phyloP scores from a whole-genome alignment of 2,329 filamentous ascomycete genomes.

The Xylariaceae sp. region DNA sequence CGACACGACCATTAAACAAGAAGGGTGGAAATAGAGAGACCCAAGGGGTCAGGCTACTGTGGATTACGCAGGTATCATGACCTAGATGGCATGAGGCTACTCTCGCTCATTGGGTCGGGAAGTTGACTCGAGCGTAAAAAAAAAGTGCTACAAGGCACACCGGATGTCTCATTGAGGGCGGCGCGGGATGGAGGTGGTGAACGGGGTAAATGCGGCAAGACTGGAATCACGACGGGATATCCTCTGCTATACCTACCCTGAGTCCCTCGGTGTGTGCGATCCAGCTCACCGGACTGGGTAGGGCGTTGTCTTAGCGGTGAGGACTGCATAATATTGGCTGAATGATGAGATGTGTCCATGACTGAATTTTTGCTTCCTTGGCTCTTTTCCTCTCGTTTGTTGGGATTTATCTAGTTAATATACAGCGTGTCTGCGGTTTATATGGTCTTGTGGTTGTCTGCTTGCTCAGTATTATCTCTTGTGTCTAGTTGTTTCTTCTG shows the following conservation, averaged over 20 bases:
- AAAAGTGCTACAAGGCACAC: not conserved
- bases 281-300: not conserved
- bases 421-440: no score
- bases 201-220: no score
- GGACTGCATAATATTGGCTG: not conserved
- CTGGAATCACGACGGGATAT: not conserved
- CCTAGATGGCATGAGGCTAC: not conserved
- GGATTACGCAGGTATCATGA: not conserved
- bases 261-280: no score
- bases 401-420: no score
- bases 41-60: not conserved
- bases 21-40: conserved; percentile 1
- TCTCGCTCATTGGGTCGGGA: conserved; percentile 3
- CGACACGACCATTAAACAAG: conserved; percentile 26
- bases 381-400: no score
- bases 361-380: no score
- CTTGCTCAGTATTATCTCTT: no score
- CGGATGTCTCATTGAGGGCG: not conserved
- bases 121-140: not conserved
- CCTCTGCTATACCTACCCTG: not conserved
- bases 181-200: no score
- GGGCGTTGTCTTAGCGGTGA: not conserved
- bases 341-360: no score
- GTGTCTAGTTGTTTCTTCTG: no score
- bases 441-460: no score